Base-by-base conservation (phyloP, 2,329 filamentous ascomycete genomes). In the Monosporascus sp. region DNA sequence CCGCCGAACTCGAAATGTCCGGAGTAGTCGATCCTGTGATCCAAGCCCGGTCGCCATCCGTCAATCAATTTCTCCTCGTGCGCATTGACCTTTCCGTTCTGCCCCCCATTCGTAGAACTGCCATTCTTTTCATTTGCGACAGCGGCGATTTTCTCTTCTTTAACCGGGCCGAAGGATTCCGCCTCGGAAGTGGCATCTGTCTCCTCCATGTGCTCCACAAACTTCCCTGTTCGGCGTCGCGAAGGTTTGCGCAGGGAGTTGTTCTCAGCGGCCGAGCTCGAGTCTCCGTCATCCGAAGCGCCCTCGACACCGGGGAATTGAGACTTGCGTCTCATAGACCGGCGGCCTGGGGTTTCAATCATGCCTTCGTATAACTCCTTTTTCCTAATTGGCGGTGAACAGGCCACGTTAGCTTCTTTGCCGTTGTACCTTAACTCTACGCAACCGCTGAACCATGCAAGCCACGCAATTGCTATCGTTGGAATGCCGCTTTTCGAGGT, bases 1-100 rank as follows among this genome's bases (percentile, higher is more conserved):
- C 94, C 94, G 58, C 93, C 93, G 68, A 97, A 99, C 69, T 99
- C 95, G 62, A 83, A 81, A 58, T 81, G 75, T 58, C 80, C 82
- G 2, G 82, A 85, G 64, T 79, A 75, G 72, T 88, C 85, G 53
- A 87, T 61, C 69, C 79, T 85, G 63, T 79, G 81, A 62, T 87
- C 82, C 62, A 77, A 75, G 46, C 81, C 82, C 22, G 78, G 77
- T 59, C 68, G 74, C 80, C 82, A 85, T 52, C 83, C 82, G 61
- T 85, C 83, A 24, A 79, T 62, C 17, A 74, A 49, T 46, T 70
- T 65, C 19, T 69, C 67, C 38, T 49, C 49, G 38, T 64, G 48
- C 3, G 63, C 67, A 17, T 71, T 68, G 47, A 63, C 53, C 35
- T 68, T 57, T 3, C 59, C 65, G 16, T 65, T 68, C n/a, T 57